Base-by-base conservation (phyloP, 805 yeast species). In the Wickerhamomyces strasburgensis region DNA sequence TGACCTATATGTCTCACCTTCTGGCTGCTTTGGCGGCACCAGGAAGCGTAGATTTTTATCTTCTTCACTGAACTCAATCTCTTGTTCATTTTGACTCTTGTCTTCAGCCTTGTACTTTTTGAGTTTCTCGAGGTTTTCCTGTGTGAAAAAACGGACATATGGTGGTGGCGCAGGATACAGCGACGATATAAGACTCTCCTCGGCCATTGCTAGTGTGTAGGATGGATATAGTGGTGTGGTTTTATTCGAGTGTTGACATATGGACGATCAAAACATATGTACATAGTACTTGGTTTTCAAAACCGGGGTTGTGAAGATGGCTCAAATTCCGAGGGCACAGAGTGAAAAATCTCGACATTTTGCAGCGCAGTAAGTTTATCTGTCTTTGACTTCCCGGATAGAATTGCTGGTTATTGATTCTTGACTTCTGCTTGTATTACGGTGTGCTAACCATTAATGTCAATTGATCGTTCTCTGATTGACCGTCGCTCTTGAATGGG, bases 161-260 rank as follows among this genome's bases (percentile, higher is more conserved):
- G 84, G 84, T 7, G 98, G 98, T 3, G 98, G 98, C 1, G 95
- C 94, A 2, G 98, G 98, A 49, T 85, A 93, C 29, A 90, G 68
- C 6, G 96, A 78, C 13, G 96, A 72, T 25, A 72, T 61, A 1
- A 49, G 44, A 18, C 51, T 38, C 17, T 50, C 57, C 26, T 49
- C 51, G 2, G 44, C 36, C 53, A 48, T 48, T 26, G 32, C 8
- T 16, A 19, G 11, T 19, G 16, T 19, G 19, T 17, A 21, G 10
- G 7, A 8, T 21, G 11, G 7, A 8, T 8, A 21, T 21, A 8
- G 25, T 21, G 11, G 11, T 7, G 25, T 21, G 7, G 11, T 8
- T 21, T 21, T 11, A 8, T 21, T n/a, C n/a, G n/a, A n/a, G n/a
- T 21, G 25, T 21, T 21, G 25, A 21, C 25, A n/a, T n/a, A n/a